These are phyloP conservation scores for Nasturtium officinale DNA, from an alignment of 345 rosid genomes.

Conservation along the genomic window DNA sequence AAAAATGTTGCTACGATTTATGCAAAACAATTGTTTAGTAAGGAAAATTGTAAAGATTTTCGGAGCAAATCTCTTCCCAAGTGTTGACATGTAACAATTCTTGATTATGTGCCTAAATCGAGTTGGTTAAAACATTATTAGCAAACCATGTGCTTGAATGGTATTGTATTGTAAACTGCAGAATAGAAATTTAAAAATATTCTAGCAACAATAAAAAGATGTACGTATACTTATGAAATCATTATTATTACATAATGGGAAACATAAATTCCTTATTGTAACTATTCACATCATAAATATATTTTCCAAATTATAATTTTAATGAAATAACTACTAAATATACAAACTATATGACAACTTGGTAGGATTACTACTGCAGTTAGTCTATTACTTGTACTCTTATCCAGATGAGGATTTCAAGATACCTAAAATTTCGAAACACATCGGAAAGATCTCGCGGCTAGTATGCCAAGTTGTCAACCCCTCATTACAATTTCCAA, in stretches of 20 bases:
- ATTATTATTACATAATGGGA: constrained; percentile 11
- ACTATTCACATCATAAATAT: constrained; percentile 8
- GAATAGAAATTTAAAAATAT: constrained; percentile 1
- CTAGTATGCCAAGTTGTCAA: neutral
- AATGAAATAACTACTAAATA: neutral
- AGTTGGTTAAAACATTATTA: constrained; percentile 30
- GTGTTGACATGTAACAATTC: constrained; percentile 25
- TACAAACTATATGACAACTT: constrained; percentile 8
- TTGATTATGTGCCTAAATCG: neutral
- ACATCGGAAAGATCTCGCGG: neutral
- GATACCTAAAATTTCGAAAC: neutral
- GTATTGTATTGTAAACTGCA: constrained; percentile 23
- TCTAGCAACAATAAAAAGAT: constrained; percentile 12
- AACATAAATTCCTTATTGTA: constrained; percentile 29
- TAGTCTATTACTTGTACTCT: neutral
- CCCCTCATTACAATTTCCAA: neutral
- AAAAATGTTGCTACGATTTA: neutral
- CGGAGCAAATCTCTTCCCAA: neutral
- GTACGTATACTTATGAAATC: constrained; percentile 3
- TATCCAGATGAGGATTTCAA: neutral
- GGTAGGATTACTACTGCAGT: constrained; percentile 16
- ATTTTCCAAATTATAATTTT: neutral
- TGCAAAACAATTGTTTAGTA: neutral
- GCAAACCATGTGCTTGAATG: constrained; percentile 29
- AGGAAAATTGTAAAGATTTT: neutral